phyloP scores from a whole-genome alignment of 768 basidiomycete genomes.

The Collybia mongolica region DNA sequence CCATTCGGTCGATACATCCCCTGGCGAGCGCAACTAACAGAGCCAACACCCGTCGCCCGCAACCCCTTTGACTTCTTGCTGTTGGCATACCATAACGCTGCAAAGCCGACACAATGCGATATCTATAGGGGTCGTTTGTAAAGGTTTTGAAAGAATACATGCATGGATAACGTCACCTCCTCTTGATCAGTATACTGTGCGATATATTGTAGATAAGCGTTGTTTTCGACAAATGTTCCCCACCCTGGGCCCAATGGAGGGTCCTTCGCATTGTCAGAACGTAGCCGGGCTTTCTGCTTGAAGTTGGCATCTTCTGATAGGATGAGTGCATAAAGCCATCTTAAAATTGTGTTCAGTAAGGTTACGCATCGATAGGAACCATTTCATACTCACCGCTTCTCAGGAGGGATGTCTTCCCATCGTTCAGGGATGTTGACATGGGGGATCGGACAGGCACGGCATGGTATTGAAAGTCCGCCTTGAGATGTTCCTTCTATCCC shows the following conservation, averaged over 20 bases:
- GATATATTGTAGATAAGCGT: slow-evolving; percentile 8
- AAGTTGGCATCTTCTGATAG: slow-evolving; percentile 18
- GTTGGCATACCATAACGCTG: slow-evolving; percentile 5
- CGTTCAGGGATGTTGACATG: slow-evolving; percentile 8
- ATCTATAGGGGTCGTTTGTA: neutral
- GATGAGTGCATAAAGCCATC: slow-evolving; percentile 15
- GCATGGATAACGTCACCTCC: slow-evolving; percentile 1
- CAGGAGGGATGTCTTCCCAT: slow-evolving; percentile 11
- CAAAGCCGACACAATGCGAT: slow-evolving; percentile 8
- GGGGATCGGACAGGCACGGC: slow-evolving; percentile 12
- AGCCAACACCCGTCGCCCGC: slow-evolving; percentile 17
- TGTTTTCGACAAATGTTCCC: slow-evolving; percentile 9
- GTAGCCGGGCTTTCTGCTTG: slow-evolving; percentile 10
- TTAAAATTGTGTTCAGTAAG: neutral
- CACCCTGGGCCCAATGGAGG: slow-evolving; percentile 12
- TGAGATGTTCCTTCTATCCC: slow-evolving; percentile 6
- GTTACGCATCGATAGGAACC: neutral
- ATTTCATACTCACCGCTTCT: slow-evolving; percentile 2
- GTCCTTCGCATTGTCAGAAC: slow-evolving; percentile 10
- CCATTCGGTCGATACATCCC: slow-evolving; percentile 13
- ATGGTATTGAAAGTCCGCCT: slow-evolving; percentile 7
- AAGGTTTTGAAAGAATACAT: neutral
- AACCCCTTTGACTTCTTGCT: slow-evolving; percentile 10
- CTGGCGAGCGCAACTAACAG: slow-evolving; percentile 15
- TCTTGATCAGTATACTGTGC: slow-evolving; percentile 10